These are phyloP conservation scores for Pichia sp. DNA, from an alignment of 1,139 yeast genomes.

Conservation along the genomic window DNA sequence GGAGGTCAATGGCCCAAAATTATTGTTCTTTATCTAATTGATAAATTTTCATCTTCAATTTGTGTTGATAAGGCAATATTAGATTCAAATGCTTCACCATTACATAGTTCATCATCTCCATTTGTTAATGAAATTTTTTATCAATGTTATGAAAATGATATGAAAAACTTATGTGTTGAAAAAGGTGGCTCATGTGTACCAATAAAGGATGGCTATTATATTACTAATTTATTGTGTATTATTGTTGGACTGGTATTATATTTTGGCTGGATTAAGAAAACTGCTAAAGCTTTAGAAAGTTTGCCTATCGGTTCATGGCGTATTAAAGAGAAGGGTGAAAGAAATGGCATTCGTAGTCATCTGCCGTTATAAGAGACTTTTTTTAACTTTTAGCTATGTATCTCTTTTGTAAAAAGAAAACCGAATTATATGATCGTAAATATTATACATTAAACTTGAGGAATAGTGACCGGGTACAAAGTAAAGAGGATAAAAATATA, in stretches of 20 bases:
- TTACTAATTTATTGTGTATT: slow-evolving; percentile 69
- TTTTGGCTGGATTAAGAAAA: slow-evolving; percentile 57
- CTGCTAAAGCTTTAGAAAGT: slow-evolving; percentile 51
- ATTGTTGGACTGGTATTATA: slow-evolving; percentile 59
- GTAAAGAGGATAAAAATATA: neutral
- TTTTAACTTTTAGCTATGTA: neutral
- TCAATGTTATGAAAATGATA: slow-evolving; percentile 36
- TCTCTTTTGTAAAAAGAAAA: neutral
- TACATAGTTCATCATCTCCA: slow-evolving; percentile 14
- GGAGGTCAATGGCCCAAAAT: slow-evolving; percentile 98
- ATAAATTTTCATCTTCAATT: slow-evolving; percentile 58
- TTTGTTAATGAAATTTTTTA: slow-evolving; percentile 32
- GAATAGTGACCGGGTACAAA: no score
- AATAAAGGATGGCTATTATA: slow-evolving; percentile 75
- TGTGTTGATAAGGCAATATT: slow-evolving; percentile 37
- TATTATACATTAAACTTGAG: no score
- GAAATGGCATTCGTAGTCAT: slow-evolving; percentile 13
- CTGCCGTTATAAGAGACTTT: slow-evolving; percentile 6
- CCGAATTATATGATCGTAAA: neutral
- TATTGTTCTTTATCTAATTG: slow-evolving; percentile 71
- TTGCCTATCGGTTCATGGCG: slow-evolving; percentile 69
- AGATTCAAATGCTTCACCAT: neutral
- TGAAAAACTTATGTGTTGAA: slow-evolving; percentile 43
- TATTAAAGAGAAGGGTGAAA: slow-evolving; percentile 29
- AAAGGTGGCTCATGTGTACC: slow-evolving; percentile 52